phyloP scores from a whole-genome alignment of 495 filamentous ascomycete genomes.

The Aspergillus steynii region DNA sequence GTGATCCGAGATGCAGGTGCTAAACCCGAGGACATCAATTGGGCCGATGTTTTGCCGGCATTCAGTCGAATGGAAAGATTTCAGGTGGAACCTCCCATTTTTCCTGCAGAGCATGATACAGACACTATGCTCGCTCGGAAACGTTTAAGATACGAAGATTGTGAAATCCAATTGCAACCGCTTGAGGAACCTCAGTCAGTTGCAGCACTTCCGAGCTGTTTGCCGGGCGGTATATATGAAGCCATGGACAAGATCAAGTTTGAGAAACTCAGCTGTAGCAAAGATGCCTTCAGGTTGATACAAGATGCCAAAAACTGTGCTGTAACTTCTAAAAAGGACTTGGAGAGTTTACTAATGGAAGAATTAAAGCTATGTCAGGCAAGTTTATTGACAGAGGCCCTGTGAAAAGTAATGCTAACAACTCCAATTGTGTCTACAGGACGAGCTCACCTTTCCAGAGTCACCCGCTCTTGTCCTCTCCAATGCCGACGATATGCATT shows the following conservation, averaged over 20 bases:
- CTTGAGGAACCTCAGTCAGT: constrained; percentile 29
- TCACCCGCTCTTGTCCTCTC: constrained; percentile 12
- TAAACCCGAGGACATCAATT: constrained; percentile 10
- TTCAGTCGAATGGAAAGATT: constrained; percentile 27
- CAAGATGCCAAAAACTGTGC: constrained; percentile 7
- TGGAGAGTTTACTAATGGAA: constrained; percentile 5
- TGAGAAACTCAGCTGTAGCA: constrained; percentile 25
- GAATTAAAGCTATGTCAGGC: neutral
- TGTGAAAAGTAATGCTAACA: neutral
- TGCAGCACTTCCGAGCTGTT: constrained; percentile 30
- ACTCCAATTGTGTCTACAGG: neutral
- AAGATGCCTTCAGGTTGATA: constrained; percentile 19
- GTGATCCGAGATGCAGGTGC: constrained; percentile 14
- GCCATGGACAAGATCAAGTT: constrained; percentile 21
- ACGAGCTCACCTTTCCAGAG: neutral
- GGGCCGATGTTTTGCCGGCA: constrained; percentile 31
- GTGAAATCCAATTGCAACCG: constrained; percentile 22
- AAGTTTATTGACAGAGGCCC: neutral
- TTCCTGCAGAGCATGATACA: constrained; percentile 48
- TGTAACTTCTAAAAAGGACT: neutral
- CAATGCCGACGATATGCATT: constrained; percentile 17
- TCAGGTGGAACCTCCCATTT: constrained; percentile 53
- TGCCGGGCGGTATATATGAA: constrained; percentile 19
- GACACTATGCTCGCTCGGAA: constrained; percentile 30
- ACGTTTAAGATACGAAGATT: constrained; percentile 2